A percentile compares a stretch with the other conserved stretches of the same genome.
These are phyloP conservation scores for Naegleria lovaniensis DNA, from an alignment of 208 protist species.

Conservation along the genomic window DNA sequence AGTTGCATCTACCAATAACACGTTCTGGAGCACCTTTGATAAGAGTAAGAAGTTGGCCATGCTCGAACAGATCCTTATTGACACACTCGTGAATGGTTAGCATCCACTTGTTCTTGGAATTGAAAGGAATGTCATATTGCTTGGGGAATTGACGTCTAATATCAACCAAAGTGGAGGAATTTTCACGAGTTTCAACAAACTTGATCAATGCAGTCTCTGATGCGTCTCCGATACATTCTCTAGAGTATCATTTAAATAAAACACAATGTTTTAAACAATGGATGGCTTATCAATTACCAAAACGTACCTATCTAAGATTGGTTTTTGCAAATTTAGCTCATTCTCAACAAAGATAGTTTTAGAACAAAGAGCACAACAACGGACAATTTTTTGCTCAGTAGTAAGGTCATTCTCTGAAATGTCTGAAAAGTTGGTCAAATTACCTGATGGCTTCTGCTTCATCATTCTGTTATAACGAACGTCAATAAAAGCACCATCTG, in stretches of 20 bases:
- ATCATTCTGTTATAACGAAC: conserved; percentile 1
- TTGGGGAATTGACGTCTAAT: not conserved
- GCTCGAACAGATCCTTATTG: conserved; percentile 59
- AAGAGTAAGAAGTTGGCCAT: conserved; percentile 34
- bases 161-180: not conserved
- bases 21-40: conserved; percentile 69
- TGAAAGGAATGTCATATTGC: conserved; percentile 18
- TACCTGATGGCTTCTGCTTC: not conserved
- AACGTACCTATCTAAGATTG: not conserved
- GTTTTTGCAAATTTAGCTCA: conserved; percentile 13
- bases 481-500: not conserved
- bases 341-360: not conserved
- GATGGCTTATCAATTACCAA: no score
- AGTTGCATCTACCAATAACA: not conserved
- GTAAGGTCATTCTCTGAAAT: not conserved
- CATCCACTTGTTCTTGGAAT: conserved; percentile 27
- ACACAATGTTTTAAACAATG: no score
- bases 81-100: not conserved
- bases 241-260: no score
- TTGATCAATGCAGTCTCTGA: not conserved
- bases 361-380: not conserved
- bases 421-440: not conserved
- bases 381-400: not conserved
- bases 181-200: not conserved
- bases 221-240: conserved; percentile 11